These are phyloP conservation scores for Sonneratia caseolaris DNA, from an alignment of 345 rosid species.

Conservation along the genomic window DNA sequence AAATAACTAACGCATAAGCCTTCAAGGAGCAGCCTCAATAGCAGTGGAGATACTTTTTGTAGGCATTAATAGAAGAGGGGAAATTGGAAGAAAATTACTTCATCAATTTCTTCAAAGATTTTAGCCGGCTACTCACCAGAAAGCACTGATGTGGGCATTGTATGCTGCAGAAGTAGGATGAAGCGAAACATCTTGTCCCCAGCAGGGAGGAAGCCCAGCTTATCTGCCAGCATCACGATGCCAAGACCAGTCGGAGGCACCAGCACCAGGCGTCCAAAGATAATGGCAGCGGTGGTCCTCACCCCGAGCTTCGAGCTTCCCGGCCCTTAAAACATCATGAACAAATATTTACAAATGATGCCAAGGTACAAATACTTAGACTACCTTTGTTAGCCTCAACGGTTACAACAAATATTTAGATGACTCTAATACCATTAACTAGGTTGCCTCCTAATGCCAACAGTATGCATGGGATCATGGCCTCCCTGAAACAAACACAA, in stretches of 20 bases:
- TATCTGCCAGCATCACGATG: constrained; percentile 88
- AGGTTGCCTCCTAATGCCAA: constrained; percentile 97
- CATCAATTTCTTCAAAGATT: neutral
- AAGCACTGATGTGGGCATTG: constrained; percentile 98
- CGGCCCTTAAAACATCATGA: constrained; percentile 51
- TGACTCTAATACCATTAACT: constrained; percentile 53
- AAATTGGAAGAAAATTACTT: neutral
- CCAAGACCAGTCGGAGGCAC: constrained; percentile 92
- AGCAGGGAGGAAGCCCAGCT: constrained; percentile 82
- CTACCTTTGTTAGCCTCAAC: neutral
- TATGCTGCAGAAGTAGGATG: constrained; percentile 81
- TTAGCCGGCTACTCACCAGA: constrained; percentile 36
- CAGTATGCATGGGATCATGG: constrained; percentile 95
- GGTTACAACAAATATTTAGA: neutral
- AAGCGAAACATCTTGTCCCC: constrained; percentile 92
- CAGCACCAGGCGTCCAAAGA: constrained; percentile 65
- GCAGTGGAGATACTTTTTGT: neutral
- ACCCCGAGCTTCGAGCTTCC: constrained; percentile 96
- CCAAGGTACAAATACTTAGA: neutral
- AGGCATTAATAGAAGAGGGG: neutral
- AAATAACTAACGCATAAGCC: neutral
- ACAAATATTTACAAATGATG: neutral
- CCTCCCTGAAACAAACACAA: constrained; percentile 45
- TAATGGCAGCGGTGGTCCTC: constrained; percentile 74
- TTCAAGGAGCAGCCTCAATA: too few species aligned